phyloP scores from a whole-genome alignment of 768 basidiomycete species.

The Boletus rubescentipes region DNA sequence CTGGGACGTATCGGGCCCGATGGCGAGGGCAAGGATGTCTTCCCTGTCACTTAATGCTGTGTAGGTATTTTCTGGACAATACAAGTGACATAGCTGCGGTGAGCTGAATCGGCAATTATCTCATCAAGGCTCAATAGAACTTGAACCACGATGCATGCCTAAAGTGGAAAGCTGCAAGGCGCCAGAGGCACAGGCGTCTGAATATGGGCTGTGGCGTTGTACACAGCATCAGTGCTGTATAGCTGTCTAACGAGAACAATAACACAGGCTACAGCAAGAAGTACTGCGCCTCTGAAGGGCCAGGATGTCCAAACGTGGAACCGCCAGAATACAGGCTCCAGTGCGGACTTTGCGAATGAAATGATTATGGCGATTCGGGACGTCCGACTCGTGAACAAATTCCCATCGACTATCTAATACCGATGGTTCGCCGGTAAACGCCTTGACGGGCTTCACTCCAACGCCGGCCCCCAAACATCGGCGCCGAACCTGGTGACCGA shows the following conservation, averaged over 20 bases:
- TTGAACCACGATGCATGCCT: conserved; percentile 9
- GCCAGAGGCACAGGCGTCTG: background rate
- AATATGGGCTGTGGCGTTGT: conserved; percentile 1
- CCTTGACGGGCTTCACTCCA: background rate
- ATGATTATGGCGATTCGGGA: conserved; percentile 10
- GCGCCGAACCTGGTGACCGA: conserved; percentile 8
- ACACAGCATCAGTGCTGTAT: conserved; percentile 15
- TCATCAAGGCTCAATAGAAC: background rate
- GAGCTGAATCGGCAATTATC: background rate
- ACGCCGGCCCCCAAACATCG: background rate
- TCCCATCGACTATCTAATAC: background rate
- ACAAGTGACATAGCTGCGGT: background rate
- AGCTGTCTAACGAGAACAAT: background rate
- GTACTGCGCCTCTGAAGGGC: conserved; percentile 7
- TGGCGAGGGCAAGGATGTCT: background rate
- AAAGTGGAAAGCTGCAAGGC: conserved; percentile 6
- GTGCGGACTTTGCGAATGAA: conserved; percentile 2
- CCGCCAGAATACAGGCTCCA: conserved; percentile 9
- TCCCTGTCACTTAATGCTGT: background rate
- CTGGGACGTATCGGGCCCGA: background rate
- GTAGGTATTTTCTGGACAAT: background rate
- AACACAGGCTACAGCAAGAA: conserved; percentile 17
- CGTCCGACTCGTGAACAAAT: conserved; percentile 3
- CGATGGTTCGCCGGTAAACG: background rate
- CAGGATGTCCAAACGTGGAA: background rate